Evolutionary conservation across 108 stramenopile genomes (phyloP).

Genomic region (Schizochytrium sp.): DNA sequence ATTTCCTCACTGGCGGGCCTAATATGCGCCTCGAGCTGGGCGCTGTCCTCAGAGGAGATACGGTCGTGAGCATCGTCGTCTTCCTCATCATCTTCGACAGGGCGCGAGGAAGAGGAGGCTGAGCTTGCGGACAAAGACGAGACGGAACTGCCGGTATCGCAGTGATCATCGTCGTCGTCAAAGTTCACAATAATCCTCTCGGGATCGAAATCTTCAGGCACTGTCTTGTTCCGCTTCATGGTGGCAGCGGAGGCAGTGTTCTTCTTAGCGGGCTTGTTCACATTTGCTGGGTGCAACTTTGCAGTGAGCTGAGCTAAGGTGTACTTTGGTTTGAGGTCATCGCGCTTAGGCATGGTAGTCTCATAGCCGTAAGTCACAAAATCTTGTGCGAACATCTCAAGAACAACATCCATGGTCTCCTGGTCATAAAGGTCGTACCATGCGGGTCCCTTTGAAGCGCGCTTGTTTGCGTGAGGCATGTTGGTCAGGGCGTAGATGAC

Average conservation of each 20-base stretch:
- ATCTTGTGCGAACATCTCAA: conserved; percentile 76
- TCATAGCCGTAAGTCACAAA: conserved; percentile 77
- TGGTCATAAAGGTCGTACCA: conserved; percentile 79
- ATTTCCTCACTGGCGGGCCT: too few species aligned
- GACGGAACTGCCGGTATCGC: conserved; percentile 18
- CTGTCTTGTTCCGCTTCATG: background rate
- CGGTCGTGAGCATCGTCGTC: too few species aligned
- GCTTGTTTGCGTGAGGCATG: conserved; percentile 42
- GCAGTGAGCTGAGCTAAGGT: background rate
- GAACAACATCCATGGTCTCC: conserved; percentile 75
- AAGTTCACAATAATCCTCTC: background rate
- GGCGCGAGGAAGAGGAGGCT: background rate
- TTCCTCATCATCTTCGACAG: too few species aligned
- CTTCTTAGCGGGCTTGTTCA: background rate
- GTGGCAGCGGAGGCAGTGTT: background rate
- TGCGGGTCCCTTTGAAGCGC: background rate
- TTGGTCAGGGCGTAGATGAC: background rate
- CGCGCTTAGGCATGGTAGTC: conserved; percentile 66
- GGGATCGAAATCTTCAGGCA: background rate
- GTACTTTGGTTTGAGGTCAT: conserved; percentile 66
- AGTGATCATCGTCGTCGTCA: background rate
- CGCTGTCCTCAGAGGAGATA: too few species aligned
- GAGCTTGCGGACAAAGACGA: conserved; percentile 6
- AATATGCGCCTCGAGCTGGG: too few species aligned
- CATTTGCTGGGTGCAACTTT: background rate